A percentile compares a stretch with the other conserved stretches of the same genome.
phyloP scores from a whole-genome alignment of 495 filamentous ascomycete genomes.

The Hypoxylon perforatum region DNA sequence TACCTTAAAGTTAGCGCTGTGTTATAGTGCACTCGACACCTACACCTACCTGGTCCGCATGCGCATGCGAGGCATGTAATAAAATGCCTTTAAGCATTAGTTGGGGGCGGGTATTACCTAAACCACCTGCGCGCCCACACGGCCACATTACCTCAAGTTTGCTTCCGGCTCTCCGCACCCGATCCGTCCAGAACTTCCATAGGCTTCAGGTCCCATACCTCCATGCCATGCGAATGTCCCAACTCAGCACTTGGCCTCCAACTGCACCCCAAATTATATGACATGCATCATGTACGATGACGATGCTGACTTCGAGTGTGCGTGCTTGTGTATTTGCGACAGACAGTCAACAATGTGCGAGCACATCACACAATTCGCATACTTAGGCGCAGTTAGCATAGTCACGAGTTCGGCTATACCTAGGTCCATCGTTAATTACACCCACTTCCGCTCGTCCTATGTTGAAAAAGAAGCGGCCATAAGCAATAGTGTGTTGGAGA shows the following conservation, averaged over 20 bases:
- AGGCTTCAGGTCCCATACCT: too few relatives aligned
- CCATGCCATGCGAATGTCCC: too few relatives aligned
- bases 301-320: constrained; percentile 3
- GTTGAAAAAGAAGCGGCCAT: background rate
- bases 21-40: too few relatives aligned
- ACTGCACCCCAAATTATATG: too few relatives aligned
- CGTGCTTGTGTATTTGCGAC: constrained; percentile 10
- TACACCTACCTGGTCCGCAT: too few relatives aligned
- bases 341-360: constrained; percentile 9
- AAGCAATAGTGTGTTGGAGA: constrained; percentile 5
- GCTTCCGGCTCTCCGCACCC: constrained; percentile 29
- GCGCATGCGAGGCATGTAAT: too few relatives aligned
- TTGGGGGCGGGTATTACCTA: constrained; percentile 36
- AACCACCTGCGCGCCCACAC: constrained; percentile 1
- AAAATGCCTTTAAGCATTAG: too few relatives aligned
- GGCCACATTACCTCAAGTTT: constrained; percentile 3
- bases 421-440: constrained; percentile 1
- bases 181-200: constrained; percentile 20
- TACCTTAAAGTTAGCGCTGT: constrained; percentile 13
- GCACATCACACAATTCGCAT: too few relatives aligned
- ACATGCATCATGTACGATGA: constrained; percentile 8
- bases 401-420: constrained; percentile 28
- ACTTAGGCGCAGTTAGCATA: too few relatives aligned
- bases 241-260: too few relatives aligned
- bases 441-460: constrained; percentile 17